Conservation (phyloP, 768 basidiomycete genomes). For the Boletus pseudo-olivaceus region DNA sequence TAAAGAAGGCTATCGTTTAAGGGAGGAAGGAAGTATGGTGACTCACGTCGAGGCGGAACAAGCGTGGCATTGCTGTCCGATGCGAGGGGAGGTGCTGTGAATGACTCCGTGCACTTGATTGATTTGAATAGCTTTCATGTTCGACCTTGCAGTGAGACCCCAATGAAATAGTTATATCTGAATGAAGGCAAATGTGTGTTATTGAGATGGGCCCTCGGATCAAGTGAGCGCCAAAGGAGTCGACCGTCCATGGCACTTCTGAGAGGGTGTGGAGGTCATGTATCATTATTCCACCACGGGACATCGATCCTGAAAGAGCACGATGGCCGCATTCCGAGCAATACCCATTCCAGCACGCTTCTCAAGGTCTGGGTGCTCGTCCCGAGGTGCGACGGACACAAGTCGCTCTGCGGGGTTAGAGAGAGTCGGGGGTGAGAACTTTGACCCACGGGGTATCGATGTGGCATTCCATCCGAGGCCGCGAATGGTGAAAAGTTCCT, state of each 20-base stretch:
- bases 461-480: not conserved
- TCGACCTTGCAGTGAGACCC: not conserved
- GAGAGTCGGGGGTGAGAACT: constrained; percentile 1
- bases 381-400: not conserved
- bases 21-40: constrained; percentile 12
- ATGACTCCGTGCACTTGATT: not conserved
- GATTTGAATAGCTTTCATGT: not conserved
- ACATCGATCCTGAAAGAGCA: constrained; percentile 3
- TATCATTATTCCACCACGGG: constrained; percentile 2
- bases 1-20: constrained; percentile 10
- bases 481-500: not conserved
- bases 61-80: constrained; percentile 6
- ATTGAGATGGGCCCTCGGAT: constrained; percentile 13
- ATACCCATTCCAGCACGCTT: not conserved
- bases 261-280: not conserved
- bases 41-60: constrained; percentile 7
- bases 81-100: constrained; percentile 1
- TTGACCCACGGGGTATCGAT: not conserved
- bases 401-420: constrained; percentile 9
- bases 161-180: not conserved
- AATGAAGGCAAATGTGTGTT: not conserved
- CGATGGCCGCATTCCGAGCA: not conserved
- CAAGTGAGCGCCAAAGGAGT: not conserved
- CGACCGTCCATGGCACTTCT: not conserved
- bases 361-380: constrained; percentile 17